Evolutionary conservation across 306 rosid species (phyloP).

Genomic region (Lathyrus sativus): DNA sequence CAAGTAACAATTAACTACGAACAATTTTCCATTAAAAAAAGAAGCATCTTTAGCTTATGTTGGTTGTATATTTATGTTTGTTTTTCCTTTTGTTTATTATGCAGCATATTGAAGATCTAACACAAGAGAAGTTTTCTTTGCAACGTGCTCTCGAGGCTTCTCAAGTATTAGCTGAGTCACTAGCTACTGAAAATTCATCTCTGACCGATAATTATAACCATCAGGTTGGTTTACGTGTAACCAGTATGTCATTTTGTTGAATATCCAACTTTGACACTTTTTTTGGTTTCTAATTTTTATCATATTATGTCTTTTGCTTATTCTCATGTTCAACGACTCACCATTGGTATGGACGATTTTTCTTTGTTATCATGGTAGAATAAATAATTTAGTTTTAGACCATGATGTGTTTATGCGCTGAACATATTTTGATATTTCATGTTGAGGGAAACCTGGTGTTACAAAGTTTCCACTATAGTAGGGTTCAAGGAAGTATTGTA

Average conservation of each 20-base stretch:
- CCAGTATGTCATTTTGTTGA: slow-evolving; percentile 25
- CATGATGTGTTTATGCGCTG: background rate
- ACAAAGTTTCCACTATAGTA: background rate
- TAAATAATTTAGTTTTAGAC: background rate
- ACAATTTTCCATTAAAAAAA: too few relatives aligned
- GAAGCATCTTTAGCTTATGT: background rate
- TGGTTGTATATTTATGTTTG: background rate
- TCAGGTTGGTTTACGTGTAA: slow-evolving; percentile 62
- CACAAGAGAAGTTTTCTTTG: slow-evolving; percentile 86
- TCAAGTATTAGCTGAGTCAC: slow-evolving; percentile 73
- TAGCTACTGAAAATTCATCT: slow-evolving; percentile 96
- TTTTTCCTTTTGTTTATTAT: slow-evolving; percentile 23
- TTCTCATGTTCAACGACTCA: slow-evolving; percentile 26
- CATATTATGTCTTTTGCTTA: slow-evolving; percentile 9
- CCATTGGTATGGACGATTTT: slow-evolving; percentile 7
- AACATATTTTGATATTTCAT: slow-evolving; percentile 7
- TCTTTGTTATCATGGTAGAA: background rate
- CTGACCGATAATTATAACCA: slow-evolving; percentile 85
- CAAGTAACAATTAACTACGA: too few relatives aligned
- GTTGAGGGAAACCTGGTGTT: background rate
- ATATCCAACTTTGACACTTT: slow-evolving; percentile 19
- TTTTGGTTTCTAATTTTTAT: slow-evolving; percentile 10
- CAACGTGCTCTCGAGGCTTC: slow-evolving; percentile 92
- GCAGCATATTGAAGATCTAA: slow-evolving; percentile 98
- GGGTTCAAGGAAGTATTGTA: background rate